These are phyloP conservation scores for Begonia peltatifolia DNA, from an alignment of 306 rosid genomes.

Conservation along the genomic window DNA sequence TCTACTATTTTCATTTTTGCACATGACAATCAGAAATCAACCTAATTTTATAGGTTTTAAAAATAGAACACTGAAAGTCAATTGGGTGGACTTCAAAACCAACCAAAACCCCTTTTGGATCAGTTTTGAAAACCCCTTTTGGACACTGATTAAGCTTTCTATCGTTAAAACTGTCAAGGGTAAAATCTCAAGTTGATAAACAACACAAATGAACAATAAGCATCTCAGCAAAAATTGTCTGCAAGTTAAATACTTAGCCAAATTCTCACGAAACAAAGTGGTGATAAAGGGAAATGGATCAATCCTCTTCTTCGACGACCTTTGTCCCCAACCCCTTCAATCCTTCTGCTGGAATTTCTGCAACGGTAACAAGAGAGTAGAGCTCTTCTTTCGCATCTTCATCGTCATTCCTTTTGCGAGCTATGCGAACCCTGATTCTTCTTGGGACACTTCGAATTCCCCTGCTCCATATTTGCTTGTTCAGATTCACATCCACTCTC, in stretches of 20 bases:
- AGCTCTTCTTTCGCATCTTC: slow-evolving; percentile 98
- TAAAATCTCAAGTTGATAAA: too few species aligned
- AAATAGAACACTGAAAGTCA: too few species aligned
- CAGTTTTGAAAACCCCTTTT: too few species aligned
- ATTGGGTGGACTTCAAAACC: too few species aligned
- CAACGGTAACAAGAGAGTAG: slow-evolving; percentile 78
- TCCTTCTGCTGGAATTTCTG: slow-evolving; percentile 77
- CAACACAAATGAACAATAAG: slow-evolving; percentile 7
- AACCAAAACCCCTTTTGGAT: too few species aligned
- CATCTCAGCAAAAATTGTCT: slow-evolving; percentile 6
- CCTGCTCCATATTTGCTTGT: slow-evolving; percentile 86
- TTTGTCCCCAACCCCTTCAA: slow-evolving; percentile 73
- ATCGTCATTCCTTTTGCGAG: slow-evolving; percentile 94
- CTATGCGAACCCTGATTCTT: slow-evolving; percentile 82
- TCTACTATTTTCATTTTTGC: too few species aligned
- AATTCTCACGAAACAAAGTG: slow-evolving; percentile 5
- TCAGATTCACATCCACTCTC: slow-evolving; percentile 85
- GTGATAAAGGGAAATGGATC: slow-evolving; percentile 7
- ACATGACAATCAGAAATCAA: too few species aligned
- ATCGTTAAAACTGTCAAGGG: too few species aligned
- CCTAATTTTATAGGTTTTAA: too few species aligned
- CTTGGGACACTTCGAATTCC: slow-evolving; percentile 95
- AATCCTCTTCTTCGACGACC: slow-evolving; percentile 84
- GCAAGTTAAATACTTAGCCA: slow-evolving; percentile 13
- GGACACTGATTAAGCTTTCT: too few species aligned